These are phyloP conservation scores for Rhodotorula graminis DNA, from an alignment of 768 basidiomycete genomes.

Conservation along the genomic window DNA sequence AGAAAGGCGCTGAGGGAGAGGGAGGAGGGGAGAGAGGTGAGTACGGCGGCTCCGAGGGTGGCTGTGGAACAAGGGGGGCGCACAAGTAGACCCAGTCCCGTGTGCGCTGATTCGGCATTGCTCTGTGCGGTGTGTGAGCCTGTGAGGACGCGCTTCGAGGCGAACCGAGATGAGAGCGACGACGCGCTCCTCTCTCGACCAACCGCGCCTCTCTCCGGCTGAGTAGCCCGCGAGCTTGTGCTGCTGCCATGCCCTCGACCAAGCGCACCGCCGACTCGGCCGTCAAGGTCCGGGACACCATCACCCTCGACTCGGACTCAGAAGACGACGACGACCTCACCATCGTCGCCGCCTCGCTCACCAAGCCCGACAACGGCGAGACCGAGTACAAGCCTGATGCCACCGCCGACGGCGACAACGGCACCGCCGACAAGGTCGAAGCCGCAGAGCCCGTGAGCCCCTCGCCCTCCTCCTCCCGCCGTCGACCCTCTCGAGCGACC, in stretches of 20 bases:
- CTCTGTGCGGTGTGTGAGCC: too few species aligned
- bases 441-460: background rate
- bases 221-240: background rate
- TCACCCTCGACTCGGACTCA: conserved; percentile 2
- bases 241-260: background rate
- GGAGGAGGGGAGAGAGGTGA: background rate
- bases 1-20: conserved; percentile 22
- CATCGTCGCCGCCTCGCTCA: background rate
- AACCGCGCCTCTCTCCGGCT: too few species aligned
- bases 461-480: background rate
- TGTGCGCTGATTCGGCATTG: background rate
- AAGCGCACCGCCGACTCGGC: too few species aligned
- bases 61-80: too few species aligned
- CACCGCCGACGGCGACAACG: too few species aligned
- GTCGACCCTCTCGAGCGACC: too few species aligned
- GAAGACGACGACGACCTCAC: background rate
- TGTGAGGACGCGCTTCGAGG: background rate
- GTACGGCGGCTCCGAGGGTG: background rate
- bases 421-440: background rate
- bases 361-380: background rate
- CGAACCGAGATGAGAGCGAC: background rate
- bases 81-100: conserved; percentile 32
- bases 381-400: too few species aligned
- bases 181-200: too few species aligned
- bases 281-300: background rate